Evolutionary conservation across 2,329 filamentous ascomycete species (phyloP).

Genomic region (Colletotrichum gloeosporioides): DNA sequence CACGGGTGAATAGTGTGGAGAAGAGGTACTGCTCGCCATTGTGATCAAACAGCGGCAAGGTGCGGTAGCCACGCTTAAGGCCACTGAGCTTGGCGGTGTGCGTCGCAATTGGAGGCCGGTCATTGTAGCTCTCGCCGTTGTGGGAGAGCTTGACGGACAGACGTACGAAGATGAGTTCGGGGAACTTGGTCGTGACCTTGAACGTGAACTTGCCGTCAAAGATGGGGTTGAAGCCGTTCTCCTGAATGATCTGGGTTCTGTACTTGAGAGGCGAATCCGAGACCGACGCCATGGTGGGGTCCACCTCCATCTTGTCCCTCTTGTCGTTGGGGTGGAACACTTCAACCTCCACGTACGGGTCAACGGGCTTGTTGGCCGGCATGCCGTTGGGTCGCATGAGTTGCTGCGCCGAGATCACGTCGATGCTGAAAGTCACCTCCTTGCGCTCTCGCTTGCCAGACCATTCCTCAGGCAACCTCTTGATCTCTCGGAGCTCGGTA

Average conservation of each 20-base stretch:
- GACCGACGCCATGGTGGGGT: constrained; percentile 55
- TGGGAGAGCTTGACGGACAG: constrained; percentile 90
- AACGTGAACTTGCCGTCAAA: constrained; percentile 84
- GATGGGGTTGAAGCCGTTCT: constrained; percentile 92
- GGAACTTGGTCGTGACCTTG: constrained; percentile 89
- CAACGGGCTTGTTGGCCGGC: constrained; percentile 75
- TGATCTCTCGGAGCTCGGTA: constrained; percentile 77
- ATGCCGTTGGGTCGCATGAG: constrained; percentile 82
- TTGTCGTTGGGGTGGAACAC: constrained; percentile 95
- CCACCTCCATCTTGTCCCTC: constrained; percentile 81
- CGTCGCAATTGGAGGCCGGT: constrained; percentile 74
- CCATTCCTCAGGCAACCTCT: constrained; percentile 59
- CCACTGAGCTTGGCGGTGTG: constrained; percentile 93
- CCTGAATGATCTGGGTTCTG: constrained; percentile 79
- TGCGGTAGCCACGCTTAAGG: constrained; percentile 90
- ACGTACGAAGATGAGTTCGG: constrained; percentile 90
- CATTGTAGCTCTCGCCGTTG: constrained; percentile 74
- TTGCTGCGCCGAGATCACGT: constrained; percentile 93
- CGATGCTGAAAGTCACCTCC: constrained; percentile 82
- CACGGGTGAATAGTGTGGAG: constrained; percentile 90
- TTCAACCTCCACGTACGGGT: constrained; percentile 94
- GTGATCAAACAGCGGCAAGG: constrained; percentile 85
- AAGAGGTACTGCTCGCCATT: constrained; percentile 94
- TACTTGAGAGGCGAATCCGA: constrained; percentile 71
- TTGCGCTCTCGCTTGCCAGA: constrained; percentile 77